Conservation (phyloP, 352 stramenopile genomes). For the Pythium scleroteichum region DNA sequence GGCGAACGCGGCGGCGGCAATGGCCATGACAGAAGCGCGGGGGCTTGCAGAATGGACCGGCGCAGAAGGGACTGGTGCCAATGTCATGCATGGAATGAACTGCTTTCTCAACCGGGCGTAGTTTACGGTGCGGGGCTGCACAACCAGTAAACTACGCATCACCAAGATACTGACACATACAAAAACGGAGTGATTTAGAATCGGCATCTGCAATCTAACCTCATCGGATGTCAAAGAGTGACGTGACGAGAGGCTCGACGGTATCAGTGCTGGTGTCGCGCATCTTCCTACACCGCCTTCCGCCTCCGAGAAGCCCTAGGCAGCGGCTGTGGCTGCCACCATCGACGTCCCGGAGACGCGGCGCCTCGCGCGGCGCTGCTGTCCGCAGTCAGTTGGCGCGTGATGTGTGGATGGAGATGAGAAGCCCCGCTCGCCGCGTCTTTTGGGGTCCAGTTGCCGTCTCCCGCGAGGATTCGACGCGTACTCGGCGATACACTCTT, state of each 20-base stretch:
- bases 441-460: not conserved
- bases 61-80: conserved; percentile 14
- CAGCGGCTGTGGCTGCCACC: not conserved
- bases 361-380: no score
- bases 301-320: no score
- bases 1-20: conserved; percentile 20
- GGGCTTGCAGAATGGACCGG: conserved; percentile 19
- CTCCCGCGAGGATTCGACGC: not conserved
- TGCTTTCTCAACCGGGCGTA: not conserved
- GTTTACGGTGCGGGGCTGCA: not conserved
- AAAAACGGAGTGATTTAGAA: conserved; percentile 18
- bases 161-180: conserved; percentile 19
- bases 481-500: not conserved
- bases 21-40: conserved; percentile 15
- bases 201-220: conserved; percentile 11
- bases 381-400: not conserved
- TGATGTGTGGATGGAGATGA: not conserved
- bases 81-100: conserved; percentile 4
- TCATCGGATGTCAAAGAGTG: conserved; percentile 15
- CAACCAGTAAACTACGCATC: conserved; percentile 14
- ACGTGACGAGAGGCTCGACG: conserved; percentile 14
- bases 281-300: no score
- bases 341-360: no score
- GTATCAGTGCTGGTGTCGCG: no score
- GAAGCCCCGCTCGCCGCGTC: not conserved